Percentiles rank a stretch among this genome's conserved stretches.
These are phyloP conservation scores for Nymphaea thermarum DNA, from an alignment of 164 flowering plant species.

Conservation along the genomic window DNA sequence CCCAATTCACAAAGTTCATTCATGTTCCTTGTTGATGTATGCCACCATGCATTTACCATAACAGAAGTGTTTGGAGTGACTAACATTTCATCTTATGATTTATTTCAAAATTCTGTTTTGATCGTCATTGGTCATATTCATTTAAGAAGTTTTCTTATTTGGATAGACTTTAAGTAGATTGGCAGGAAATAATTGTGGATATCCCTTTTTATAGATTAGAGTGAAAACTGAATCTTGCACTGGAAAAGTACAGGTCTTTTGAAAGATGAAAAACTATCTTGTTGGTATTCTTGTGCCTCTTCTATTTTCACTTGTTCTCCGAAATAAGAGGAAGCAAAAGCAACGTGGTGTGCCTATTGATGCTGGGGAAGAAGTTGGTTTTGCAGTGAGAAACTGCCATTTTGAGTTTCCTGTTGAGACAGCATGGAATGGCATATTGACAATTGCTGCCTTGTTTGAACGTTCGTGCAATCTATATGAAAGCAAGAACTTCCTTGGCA, in stretches of 20 bases:
- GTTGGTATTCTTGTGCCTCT: conserved; percentile 74
- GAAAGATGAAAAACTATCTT: conserved; percentile 48
- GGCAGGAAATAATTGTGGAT: no score
- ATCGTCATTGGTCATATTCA: no score
- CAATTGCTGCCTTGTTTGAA: conserved; percentile 89
- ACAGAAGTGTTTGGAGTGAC: no score
- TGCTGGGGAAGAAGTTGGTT: conserved; percentile 85
- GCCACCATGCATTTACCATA: no score
- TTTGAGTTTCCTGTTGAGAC: conserved; percentile 41
- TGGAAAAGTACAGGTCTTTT: background rate
- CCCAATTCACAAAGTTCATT: no score
- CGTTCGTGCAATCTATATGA: conserved; percentile 41
- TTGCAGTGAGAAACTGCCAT: conserved; percentile 54
- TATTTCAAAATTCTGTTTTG: no score
- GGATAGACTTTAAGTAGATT: no score
- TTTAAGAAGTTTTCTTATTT: no score
- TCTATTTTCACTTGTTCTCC: conserved; percentile 36
- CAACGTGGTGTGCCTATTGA: conserved; percentile 68
- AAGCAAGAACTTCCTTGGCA: conserved; percentile 50
- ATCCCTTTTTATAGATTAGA: background rate
- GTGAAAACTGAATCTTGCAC: background rate
- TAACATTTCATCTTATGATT: no score
- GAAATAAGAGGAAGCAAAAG: conserved; percentile 40
- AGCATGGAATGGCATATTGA: conserved; percentile 72
- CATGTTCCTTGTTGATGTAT: no score